These are phyloP conservation scores for Diaporthe ampelina DNA, from an alignment of 2,329 filamentous ascomycete genomes.

Conservation along the genomic window DNA sequence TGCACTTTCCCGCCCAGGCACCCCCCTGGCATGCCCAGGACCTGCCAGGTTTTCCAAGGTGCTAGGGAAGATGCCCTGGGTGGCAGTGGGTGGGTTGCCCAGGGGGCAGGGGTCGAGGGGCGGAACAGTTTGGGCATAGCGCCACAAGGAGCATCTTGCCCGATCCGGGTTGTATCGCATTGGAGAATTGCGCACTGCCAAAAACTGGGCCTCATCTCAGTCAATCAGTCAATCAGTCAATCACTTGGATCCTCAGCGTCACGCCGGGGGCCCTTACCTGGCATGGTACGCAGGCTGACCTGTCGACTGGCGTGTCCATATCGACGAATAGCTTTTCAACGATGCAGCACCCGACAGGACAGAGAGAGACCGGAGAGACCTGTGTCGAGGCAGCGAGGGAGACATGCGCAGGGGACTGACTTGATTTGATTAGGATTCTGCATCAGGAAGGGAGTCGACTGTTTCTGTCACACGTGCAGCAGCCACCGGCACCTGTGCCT, in stretches of 20 bases:
- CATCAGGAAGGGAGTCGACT: constrained; percentile 30
- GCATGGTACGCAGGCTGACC: background rate
- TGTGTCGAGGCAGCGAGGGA: constrained; percentile 23
- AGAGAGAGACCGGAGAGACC: background rate
- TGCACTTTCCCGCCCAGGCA: background rate
- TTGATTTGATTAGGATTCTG: constrained; percentile 12
- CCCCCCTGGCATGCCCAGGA: constrained; percentile 6
- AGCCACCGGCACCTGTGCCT: constrained; percentile 3
- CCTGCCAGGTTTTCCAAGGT: constrained; percentile 26
- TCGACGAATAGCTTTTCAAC: background rate
- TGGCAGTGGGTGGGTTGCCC: background rate
- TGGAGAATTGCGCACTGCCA: constrained; percentile 16
- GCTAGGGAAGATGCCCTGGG: background rate
- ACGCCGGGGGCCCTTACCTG: constrained; percentile 17
- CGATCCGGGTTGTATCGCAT: constrained; percentile 29
- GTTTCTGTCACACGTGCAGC: constrained; percentile 26
- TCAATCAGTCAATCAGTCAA: background rate
- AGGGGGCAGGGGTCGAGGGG: constrained; percentile 14
- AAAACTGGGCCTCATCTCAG: constrained; percentile 14
- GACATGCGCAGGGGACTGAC: constrained; percentile 3
- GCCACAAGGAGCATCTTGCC: constrained; percentile 27
- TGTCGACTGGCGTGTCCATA: background rate
- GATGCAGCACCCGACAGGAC: background rate
- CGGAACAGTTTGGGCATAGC: constrained; percentile 29
- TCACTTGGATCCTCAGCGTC: background rate